phyloP scores from a whole-genome alignment of 495 filamentous ascomycete genomes.

The Cercophora newfieldiana region DNA sequence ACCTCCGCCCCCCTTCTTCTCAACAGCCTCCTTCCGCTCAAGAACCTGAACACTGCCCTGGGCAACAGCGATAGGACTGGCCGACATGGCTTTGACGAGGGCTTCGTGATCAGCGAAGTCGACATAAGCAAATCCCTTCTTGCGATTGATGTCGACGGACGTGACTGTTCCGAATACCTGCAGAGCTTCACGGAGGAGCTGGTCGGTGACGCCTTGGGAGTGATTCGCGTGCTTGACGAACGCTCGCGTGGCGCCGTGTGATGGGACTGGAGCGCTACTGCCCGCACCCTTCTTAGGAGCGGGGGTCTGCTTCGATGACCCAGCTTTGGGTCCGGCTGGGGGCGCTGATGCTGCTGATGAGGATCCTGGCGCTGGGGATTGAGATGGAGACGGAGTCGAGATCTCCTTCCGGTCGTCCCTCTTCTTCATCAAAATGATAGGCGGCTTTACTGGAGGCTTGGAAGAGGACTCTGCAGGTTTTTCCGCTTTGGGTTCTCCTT shows the following conservation, averaged over 20 bases:
- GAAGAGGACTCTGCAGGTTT: conserved; percentile 19
- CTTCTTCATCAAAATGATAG: conserved; percentile 46
- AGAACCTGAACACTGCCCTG: conserved; percentile 84
- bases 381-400: conserved; percentile 2
- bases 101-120: conserved; percentile 73
- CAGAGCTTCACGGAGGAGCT: conserved; percentile 70
- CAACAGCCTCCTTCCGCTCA: conserved; percentile 66
- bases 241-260: conserved; percentile 69
- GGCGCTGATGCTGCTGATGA: conserved; percentile 25
- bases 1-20: conserved; percentile 25
- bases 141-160: conserved; percentile 84
- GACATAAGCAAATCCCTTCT: conserved; percentile 90
- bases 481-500: conserved; percentile 23
- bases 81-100: conserved; percentile 74
- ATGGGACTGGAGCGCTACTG: conserved; percentile 31
- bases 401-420: conserved; percentile 22
- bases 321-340: conserved; percentile 36
- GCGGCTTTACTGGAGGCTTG: conserved; percentile 27
- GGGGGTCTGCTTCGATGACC: conserved; percentile 25
- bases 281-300: conserved; percentile 29
- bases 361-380: conserved; percentile 3
- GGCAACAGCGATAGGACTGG: conserved; percentile 75
- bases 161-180: conserved; percentile 66
- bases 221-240: conserved; percentile 93
- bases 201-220: conserved; percentile 86